A percentile compares a stretch with the other conserved stretches of the same genome.
These are phyloP conservation scores for Skeletonema grethae DNA, from an alignment of 108 stramenopile genomes.

Conservation along the genomic window DNA sequence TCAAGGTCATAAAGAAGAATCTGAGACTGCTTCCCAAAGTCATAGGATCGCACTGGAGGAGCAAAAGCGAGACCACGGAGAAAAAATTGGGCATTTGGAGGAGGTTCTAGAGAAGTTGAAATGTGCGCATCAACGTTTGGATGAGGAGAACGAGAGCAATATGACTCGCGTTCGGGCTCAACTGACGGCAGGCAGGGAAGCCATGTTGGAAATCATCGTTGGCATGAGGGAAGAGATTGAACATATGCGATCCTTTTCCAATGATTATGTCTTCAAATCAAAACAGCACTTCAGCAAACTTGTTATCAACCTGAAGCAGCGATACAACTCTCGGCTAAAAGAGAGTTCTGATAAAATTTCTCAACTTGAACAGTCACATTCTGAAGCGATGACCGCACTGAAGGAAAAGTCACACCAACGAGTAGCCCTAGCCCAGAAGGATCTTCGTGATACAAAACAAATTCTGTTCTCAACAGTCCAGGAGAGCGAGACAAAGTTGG, in stretches of 20 bases:
- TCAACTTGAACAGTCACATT: slow-evolving; percentile 1
- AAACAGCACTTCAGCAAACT: slow-evolving; percentile 7
- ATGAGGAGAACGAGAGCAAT: slow-evolving; percentile 7
- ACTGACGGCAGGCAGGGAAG: neutral
- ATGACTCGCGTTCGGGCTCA: slow-evolving; percentile 2
- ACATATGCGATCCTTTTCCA: slow-evolving; percentile 3
- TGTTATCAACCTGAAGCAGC: slow-evolving; percentile 1
- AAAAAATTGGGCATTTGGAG: slow-evolving; percentile 3
- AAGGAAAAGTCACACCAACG: slow-evolving; percentile 12
- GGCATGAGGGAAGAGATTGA: slow-evolving; percentile 9
- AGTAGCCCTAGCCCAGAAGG: slow-evolving; percentile 18
- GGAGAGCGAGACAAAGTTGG: slow-evolving; percentile 33
- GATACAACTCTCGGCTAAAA: neutral
- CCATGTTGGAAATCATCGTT: neutral
- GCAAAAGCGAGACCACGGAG: slow-evolving; percentile 6
- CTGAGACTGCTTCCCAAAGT: slow-evolving; percentile 5
- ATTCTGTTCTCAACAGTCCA: slow-evolving; percentile 40
- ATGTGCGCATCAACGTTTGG: neutral
- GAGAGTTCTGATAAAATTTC: slow-evolving; percentile 14
- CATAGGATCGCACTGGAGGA: slow-evolving; percentile 20
- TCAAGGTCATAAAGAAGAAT: neutral
- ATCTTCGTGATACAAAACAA: slow-evolving; percentile 32
- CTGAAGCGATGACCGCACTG: slow-evolving; percentile 18
- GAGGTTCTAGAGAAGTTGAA: slow-evolving; percentile 12
- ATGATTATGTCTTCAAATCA: neutral